Conservation (phyloP, 495 filamentous ascomycete genomes). For the Tuber aestivum region DNA sequence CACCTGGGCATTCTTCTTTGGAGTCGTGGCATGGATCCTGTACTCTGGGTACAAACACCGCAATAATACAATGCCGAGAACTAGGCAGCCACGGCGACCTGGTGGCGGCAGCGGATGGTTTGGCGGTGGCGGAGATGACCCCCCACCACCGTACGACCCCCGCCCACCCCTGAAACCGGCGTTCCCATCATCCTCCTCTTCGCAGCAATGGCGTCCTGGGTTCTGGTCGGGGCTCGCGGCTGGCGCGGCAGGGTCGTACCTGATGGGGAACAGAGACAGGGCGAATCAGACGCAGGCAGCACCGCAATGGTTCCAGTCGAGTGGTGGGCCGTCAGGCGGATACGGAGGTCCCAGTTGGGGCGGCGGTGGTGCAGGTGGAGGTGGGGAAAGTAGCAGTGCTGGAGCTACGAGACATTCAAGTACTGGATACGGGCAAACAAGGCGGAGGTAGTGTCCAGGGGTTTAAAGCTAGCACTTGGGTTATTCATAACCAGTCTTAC, state of each 20-base stretch:
- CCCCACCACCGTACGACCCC: conserved; percentile 55
- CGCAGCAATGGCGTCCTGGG: conserved; percentile 70
- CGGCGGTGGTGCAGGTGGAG: conserved; percentile 49
- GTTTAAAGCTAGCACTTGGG: background rate
- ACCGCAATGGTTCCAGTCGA: conserved; percentile 24
- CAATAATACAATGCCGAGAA: background rate
- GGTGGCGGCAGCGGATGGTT: conserved; percentile 48
- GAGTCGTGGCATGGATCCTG: conserved; percentile 51
- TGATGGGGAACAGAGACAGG: conserved; percentile 51
- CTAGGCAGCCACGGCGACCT: conserved; percentile 14
- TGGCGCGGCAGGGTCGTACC: conserved; percentile 65
- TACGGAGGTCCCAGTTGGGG: background rate
- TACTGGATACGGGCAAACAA: conserved; percentile 87
- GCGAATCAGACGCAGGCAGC: conserved; percentile 29
- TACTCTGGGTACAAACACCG: conserved; percentile 45
- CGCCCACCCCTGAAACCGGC: conserved; percentile 37
- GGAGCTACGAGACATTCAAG: conserved; percentile 60
- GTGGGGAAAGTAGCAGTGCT: conserved; percentile 47
- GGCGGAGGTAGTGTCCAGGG: conserved; percentile 54
- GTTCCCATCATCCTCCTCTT: conserved; percentile 15
- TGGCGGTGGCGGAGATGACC: conserved; percentile 51
- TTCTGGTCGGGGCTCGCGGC: conserved; percentile 83
- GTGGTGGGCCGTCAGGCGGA: background rate
- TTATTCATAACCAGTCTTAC: background rate
- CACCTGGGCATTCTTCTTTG: conserved; percentile 46